Base-by-base conservation (phyloP, 2,329 filamentous ascomycete species). In the Thelonectria blattea region DNA sequence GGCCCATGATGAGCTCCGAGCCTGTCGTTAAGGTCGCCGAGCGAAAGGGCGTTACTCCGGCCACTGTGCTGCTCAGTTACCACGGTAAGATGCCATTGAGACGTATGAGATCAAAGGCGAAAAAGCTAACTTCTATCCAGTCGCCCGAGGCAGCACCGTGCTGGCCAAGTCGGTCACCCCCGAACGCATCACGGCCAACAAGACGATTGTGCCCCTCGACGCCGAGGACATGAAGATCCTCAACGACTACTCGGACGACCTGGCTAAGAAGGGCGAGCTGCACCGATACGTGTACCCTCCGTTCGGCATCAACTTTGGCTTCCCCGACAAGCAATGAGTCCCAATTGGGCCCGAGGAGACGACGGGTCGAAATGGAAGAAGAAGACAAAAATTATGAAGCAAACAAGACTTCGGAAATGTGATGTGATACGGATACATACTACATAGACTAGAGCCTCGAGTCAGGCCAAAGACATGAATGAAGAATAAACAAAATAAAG, bases 161-260 rank as follows among this genome's bases (percentile, higher is more conserved):
- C 81, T 93, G 27, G 85, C 90, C 69, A 92, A 92, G 77, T 91
- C 88, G 0, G 87, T 91, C 41, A 91, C 84, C 7, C 83, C 84
- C 14, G 81, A 82, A 49, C 84, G 89, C 67, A 92, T 92, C 75
- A 85, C 88, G 72, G 83, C 88, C 69, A 93, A 93, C 77, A 79
- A 84, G 73, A 83, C 88, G 65, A 80, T 91, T 56, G 82, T 91
- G 68, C 80, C 85, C 61, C 84, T 93, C 47, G 86, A 88, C 68
- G 80, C 76, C 7, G 81, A 83, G n/a, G 90, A 93, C 65, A 56
- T 76, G 55, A 83, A 87, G 69, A 82, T 91, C 50, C 77, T 88
- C 14, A 76, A 81, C 66, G 82, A 82, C 52, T 87, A 87, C 74
- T 84, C 84, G 0, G 76, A 79, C 22, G 76, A 80, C 34, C 73